phyloP scores from a whole-genome alignment of 2,329 filamentous ascomycete species.

The Chalara sp. region DNA sequence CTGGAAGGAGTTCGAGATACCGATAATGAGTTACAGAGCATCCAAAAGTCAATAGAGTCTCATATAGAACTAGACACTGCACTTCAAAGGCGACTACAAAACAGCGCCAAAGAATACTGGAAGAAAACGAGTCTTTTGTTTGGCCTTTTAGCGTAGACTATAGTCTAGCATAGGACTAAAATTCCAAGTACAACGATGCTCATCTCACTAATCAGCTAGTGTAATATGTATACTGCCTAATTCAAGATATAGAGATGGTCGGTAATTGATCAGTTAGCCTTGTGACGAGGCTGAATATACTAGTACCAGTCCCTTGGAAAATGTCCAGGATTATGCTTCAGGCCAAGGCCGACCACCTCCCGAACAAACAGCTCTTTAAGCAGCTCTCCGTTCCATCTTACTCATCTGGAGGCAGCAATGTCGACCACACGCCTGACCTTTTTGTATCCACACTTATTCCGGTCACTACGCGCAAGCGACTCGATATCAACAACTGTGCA shows the following conservation, averaged over 20 bases:
- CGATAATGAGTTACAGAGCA: slow-evolving; percentile 38
- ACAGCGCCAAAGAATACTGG: slow-evolving; percentile 70
- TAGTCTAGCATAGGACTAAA: too few species aligned
- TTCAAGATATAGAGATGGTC: too few species aligned
- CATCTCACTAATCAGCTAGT: too few species aligned
- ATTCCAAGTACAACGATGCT: too few species aligned
- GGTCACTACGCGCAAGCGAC: slow-evolving; percentile 41
- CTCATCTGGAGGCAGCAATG: slow-evolving; percentile 35
- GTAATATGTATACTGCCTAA: too few species aligned
- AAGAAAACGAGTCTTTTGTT: slow-evolving; percentile 77
- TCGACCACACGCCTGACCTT: slow-evolving; percentile 57
- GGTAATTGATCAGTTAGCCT: too few species aligned
- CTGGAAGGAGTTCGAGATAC: slow-evolving; percentile 29
- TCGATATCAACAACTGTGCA: slow-evolving; percentile 31
- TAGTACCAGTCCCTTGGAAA: too few species aligned
- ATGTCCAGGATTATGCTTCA: too few species aligned
- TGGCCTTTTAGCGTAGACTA: slow-evolving; percentile 53
- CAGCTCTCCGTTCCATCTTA: too few species aligned
- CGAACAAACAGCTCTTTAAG: too few species aligned
- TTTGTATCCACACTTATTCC: slow-evolving; percentile 61
- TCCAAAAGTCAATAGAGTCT: slow-evolving; percentile 33
- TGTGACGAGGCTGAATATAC: too few species aligned
- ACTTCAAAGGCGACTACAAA: slow-evolving; percentile 47
- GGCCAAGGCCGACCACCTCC: too few species aligned
- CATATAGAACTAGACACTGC: slow-evolving; percentile 43